A percentile compares a stretch with the other conserved stretches of the same genome.
Evolutionary conservation across 2,329 filamentous ascomycete species (phyloP).

Genomic region (Aspergillus thermomutatus): DNA sequence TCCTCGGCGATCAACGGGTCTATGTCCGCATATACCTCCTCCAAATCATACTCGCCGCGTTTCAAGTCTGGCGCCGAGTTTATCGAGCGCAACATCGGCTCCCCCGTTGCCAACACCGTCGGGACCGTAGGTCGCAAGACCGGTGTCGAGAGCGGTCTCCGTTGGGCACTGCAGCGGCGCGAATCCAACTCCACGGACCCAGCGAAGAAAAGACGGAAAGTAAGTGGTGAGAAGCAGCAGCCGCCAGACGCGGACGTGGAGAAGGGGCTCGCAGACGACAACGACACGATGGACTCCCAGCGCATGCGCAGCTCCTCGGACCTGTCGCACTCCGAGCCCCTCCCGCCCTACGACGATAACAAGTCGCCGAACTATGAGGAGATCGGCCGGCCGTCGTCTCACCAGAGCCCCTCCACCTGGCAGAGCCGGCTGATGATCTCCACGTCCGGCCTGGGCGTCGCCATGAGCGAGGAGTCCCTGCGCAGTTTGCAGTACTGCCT

Average conservation of each 20-base stretch:
- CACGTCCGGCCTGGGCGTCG: constrained; percentile 84
- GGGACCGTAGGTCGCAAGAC: constrained; percentile 79
- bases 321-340: constrained; percentile 66
- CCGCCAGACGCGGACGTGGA: constrained; percentile 49
- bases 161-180: constrained; percentile 68
- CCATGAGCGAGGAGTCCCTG: constrained; percentile 85
- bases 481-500: constrained; percentile 82
- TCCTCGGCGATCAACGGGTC: constrained; percentile 82
- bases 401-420: constrained; percentile 54
- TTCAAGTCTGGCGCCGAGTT: constrained; percentile 89
- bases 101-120: constrained; percentile 81
- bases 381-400: constrained; percentile 34
- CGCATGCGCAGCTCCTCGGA: constrained; percentile 57
- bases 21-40: constrained; percentile 77
- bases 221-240: constrained; percentile 32
- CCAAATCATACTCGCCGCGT: constrained; percentile 85
- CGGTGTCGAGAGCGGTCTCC: constrained; percentile 80
- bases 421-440: constrained; percentile 82
- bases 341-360: constrained; percentile 80
- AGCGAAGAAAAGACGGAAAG: constrained; percentile 43
- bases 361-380: constrained; percentile 74
- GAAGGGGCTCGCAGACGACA: constrained; percentile 27
- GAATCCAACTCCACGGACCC: constrained; percentile 34
- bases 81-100: constrained; percentile 78
- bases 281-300: constrained; percentile 14